These are phyloP conservation scores for Exserohilum turcica DNA, from an alignment of 2,329 filamentous ascomycete genomes.

Conservation along the genomic window DNA sequence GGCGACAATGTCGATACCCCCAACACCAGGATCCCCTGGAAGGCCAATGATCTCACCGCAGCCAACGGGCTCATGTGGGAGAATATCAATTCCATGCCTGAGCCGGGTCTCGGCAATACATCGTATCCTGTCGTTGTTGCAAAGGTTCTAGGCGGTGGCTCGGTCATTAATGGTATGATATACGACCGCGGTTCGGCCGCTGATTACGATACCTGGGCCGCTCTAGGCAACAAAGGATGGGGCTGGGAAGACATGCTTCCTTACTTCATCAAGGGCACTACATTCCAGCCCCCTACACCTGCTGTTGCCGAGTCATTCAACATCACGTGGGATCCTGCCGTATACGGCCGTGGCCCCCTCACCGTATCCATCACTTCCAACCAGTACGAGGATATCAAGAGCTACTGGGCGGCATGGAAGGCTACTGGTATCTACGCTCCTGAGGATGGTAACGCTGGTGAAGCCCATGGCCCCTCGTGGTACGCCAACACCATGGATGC, in stretches of 20 bases:
- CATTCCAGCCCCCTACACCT: slow-evolving; percentile 30
- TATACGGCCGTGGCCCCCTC: slow-evolving; percentile 34
- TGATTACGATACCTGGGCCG: slow-evolving; percentile 60
- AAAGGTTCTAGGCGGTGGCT: slow-evolving; percentile 37
- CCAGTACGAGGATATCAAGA: slow-evolving; percentile 36
- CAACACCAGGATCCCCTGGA: slow-evolving; percentile 34
- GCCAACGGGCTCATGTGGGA: slow-evolving; percentile 29
- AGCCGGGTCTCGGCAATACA: slow-evolving; percentile 27
- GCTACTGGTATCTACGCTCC: slow-evolving; percentile 22
- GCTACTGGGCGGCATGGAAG: slow-evolving; percentile 34
- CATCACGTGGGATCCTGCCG: slow-evolving; percentile 35
- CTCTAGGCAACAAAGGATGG: slow-evolving; percentile 65
- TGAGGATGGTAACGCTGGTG: slow-evolving; percentile 31
- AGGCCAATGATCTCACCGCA: slow-evolving; percentile 31
- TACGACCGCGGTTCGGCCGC: slow-evolving; percentile 41
- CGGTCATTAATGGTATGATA: slow-evolving; percentile 46
- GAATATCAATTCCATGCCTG: slow-evolving; percentile 27
- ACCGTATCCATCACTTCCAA: slow-evolving; percentile 31
- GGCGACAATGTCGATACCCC: slow-evolving; percentile 32
- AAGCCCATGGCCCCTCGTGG: slow-evolving; percentile 30
- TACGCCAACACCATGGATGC: slow-evolving; percentile 38
- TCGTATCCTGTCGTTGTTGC: slow-evolving; percentile 31
- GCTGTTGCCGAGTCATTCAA: slow-evolving; percentile 27
- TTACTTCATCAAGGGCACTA: slow-evolving; percentile 37
- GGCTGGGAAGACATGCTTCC: slow-evolving; percentile 56